Percentiles rank a stretch among this genome's conserved stretches.
phyloP scores from a whole-genome alignment of 306 rosid genomes.

The Rosa rugosa region DNA sequence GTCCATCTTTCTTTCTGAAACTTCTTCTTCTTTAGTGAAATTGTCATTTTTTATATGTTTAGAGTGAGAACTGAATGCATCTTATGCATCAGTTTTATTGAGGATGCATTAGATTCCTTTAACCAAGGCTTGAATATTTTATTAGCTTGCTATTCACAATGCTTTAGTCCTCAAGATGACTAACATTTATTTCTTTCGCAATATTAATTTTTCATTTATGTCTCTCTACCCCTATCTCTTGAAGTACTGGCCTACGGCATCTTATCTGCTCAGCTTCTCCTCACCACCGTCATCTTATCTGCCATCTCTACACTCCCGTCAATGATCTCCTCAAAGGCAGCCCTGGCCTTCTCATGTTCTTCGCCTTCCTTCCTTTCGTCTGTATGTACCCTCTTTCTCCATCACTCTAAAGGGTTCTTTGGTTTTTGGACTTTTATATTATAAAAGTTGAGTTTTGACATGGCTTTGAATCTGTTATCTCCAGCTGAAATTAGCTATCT shows the following conservation, averaged over 20 bases:
- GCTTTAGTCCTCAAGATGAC: background rate
- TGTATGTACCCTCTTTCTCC: background rate
- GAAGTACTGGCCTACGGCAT: background rate
- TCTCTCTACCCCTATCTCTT: background rate
- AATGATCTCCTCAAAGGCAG: no score
- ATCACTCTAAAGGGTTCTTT: background rate
- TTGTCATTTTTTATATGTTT: background rate
- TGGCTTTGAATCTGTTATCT: constrained; percentile 74
- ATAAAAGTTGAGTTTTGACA: constrained; percentile 12
- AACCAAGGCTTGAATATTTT: background rate
- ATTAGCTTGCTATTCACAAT: background rate
- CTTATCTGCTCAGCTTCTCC: no score
- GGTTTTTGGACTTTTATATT: constrained; percentile 10
- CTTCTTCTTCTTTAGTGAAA: background rate
- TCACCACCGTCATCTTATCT: no score
- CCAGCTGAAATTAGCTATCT: constrained; percentile 76
- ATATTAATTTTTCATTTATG: background rate
- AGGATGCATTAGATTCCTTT: background rate
- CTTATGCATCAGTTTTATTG: background rate
- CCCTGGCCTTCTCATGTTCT: no score
- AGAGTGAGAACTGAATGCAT: background rate
- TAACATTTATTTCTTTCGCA: background rate
- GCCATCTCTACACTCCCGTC: no score
- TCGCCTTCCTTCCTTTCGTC: no score
- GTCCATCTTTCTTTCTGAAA: background rate